A percentile compares a stretch with the other conserved stretches of the same genome.
Evolutionary conservation across 176 grass and related monocot species (phyloP).

Genomic region (Thalia dealbata): DNA sequence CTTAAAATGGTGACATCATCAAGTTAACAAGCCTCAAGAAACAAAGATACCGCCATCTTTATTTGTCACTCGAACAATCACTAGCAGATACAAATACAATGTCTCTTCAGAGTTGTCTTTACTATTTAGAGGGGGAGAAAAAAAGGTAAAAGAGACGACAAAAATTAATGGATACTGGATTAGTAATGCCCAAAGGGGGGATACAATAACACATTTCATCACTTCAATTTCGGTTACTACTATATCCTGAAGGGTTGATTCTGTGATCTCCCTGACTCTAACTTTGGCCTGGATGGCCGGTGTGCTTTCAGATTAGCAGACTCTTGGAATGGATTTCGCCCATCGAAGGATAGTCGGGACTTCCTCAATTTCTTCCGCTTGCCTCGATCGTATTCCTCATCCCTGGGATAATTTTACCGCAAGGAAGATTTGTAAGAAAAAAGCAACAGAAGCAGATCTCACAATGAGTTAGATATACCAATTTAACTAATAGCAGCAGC

Average conservation of each 20-base stretch:
- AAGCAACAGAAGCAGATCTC: background rate
- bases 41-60: background rate
- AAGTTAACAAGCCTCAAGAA: too few relatives aligned
- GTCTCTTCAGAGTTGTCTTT: background rate
- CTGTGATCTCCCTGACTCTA: slow-evolving; percentile 20
- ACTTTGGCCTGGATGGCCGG: slow-evolving; percentile 33
- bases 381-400: slow-evolving; percentile 55
- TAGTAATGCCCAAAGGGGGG: slow-evolving; percentile 13
- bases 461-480: too few relatives aligned
- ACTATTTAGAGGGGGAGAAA: too few relatives aligned
- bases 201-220: slow-evolving; percentile 16
- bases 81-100: background rate
- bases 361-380: slow-evolving; percentile 59
- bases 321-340: slow-evolving; percentile 62
- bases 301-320: slow-evolving; percentile 28
- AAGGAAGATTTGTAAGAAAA: background rate
- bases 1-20: too few relatives aligned
- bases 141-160: background rate
- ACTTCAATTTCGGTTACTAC: slow-evolving; percentile 1
- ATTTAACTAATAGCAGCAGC: too few relatives aligned
- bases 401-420: slow-evolving; percentile 29
- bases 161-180: background rate
- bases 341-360: slow-evolving; percentile 20
- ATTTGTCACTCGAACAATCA: background rate
- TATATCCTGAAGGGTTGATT: slow-evolving; percentile 43